Base-by-base conservation (phyloP, 1,284 basidiomycete genomes). In the Gymnopus androsaceus region DNA sequence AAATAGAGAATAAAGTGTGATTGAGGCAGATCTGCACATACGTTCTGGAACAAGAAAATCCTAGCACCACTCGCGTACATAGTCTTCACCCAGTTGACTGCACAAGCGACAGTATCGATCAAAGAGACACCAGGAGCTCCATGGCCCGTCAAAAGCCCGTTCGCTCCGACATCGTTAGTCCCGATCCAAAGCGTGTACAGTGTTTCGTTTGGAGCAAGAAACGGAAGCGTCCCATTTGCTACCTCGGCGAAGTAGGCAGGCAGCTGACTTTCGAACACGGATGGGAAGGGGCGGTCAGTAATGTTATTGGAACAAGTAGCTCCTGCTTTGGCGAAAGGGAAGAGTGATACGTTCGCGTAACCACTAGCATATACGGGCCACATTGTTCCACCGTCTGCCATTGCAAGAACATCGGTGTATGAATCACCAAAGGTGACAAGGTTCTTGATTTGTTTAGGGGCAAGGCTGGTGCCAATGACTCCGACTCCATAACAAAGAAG, bases 11-110 rank as follows among this genome's bases (percentile, higher is more conserved):
- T 6, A 11, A 25, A 12, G 19, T 15, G 8, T 15, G 23, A n/a
- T 38, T 23, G 15, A 34, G n/a, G n/a, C n/a, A n/a, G n/a, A n/a
- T n/a, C n/a, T n/a, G n/a, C n/a, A 64, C 73, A 56, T 58, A 77
- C 76, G 49, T 79, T 79, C 58, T 78, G 75, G 61, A 78, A 74
- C 33, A 80, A 64, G 59, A 78, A 79, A 54, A 77, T 78, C 38
- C 76, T 65, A 3, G 75, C 77, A 4, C 77, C 76, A 55, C 62
- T 68, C 8, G 69, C 60, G 59, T 77, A 76, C 41, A 80, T 61
- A 5, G 64, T 65, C 55, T 71, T 72, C 12, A 79, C 75, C 75
- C 76, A 78, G 37, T 76, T 69, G 15, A 77, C 68, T 64, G 74
- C 72, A 57, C 76, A 79, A 9, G 62, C 61, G 7, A 72, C 72